A percentile compares a stretch with the other conserved stretches of the same genome.
Evolutionary conservation across 1,284 basidiomycete species (phyloP).

Genomic region (Cystobasidium slooffiae): DNA sequence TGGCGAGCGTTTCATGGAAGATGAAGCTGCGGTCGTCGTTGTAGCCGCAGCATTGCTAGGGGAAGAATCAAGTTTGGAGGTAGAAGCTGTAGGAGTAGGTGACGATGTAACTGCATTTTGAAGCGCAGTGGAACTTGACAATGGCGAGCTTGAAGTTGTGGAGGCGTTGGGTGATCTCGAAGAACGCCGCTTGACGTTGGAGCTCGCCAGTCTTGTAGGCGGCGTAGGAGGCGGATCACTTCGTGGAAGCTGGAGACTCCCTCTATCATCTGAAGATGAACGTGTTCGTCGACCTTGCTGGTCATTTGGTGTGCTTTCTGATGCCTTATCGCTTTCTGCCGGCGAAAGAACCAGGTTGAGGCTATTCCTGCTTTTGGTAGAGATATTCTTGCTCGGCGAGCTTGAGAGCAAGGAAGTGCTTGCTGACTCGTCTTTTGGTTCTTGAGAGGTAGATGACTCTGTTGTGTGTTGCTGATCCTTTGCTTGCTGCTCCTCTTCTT

Average conservation of each 20-base stretch:
- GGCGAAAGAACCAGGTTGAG: slow-evolving; percentile 27
- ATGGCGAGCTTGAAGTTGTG: slow-evolving; percentile 21
- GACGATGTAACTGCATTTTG: slow-evolving; percentile 30
- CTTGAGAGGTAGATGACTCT: not conserved
- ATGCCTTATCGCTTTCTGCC: slow-evolving; percentile 8
- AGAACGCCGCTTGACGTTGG: slow-evolving; percentile 17
- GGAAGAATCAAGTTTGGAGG: slow-evolving; percentile 8
- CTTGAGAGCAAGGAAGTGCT: not conserved
- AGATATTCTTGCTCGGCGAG: not conserved
- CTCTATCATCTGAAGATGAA: slow-evolving; percentile 10
- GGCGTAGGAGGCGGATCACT: slow-evolving; percentile 39
- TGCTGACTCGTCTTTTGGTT: not conserved
- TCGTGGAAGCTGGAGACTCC: slow-evolving; percentile 4
- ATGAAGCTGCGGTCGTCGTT: slow-evolving; percentile 13
- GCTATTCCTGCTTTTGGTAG: slow-evolving; percentile 24
- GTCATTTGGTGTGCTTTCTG: not conserved
- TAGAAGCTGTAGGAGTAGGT: slow-evolving; percentile 9
- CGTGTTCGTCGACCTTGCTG: not conserved
- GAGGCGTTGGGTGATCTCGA: slow-evolving; percentile 25
- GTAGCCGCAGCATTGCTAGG: slow-evolving; percentile 7
- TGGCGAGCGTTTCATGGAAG: slow-evolving; percentile 36
- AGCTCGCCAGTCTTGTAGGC: slow-evolving; percentile 34
- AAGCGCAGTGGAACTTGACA: slow-evolving; percentile 11
- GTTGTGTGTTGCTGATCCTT: not conserved
- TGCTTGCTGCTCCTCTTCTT: slow-evolving; percentile 15